Conservation (phyloP, 768 basidiomycete species). For the Termitomyces sp. region DNA sequence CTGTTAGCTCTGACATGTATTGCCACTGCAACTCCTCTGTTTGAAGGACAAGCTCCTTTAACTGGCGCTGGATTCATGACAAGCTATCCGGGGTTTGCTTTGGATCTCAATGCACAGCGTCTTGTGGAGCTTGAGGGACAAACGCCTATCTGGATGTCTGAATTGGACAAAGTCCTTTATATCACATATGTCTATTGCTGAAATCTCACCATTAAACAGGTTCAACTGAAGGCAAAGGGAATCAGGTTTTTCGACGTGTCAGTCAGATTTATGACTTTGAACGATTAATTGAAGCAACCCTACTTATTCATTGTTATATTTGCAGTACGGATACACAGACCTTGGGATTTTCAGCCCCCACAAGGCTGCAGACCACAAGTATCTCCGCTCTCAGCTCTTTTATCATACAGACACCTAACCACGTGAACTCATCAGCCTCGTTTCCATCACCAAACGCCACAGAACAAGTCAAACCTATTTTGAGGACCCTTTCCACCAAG, state of each 20-base stretch:
- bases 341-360: conserved; percentile 42
- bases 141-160: conserved; percentile 78
- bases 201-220: conserved; percentile 40
- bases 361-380: conserved; percentile 39
- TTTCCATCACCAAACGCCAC: conserved; percentile 63
- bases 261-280: conserved; percentile 22
- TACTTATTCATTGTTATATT: conserved; percentile 17
- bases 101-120: conserved; percentile 71
- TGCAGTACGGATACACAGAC: conserved; percentile 73
- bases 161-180: conserved; percentile 77
- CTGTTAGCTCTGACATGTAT: conserved; percentile 46
- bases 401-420: conserved; percentile 20
- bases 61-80: conserved; percentile 20
- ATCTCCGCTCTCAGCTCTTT: conserved; percentile 22
- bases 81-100: conserved; percentile 57
- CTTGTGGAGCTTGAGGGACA: conserved; percentile 75
- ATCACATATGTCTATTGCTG: neutral
- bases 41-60: conserved; percentile 40
- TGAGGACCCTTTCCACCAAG: conserved; percentile 64
- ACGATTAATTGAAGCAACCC: conserved; percentile 2
- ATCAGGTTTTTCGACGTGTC: conserved; percentile 88
- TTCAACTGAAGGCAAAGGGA: conserved; percentile 74
- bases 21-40: conserved; percentile 40
- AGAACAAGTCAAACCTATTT: conserved; percentile 53
- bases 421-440: conserved; percentile 35